Conservation (phyloP, 495 filamentous ascomycete species). For the Neurospora sp. region DNA sequence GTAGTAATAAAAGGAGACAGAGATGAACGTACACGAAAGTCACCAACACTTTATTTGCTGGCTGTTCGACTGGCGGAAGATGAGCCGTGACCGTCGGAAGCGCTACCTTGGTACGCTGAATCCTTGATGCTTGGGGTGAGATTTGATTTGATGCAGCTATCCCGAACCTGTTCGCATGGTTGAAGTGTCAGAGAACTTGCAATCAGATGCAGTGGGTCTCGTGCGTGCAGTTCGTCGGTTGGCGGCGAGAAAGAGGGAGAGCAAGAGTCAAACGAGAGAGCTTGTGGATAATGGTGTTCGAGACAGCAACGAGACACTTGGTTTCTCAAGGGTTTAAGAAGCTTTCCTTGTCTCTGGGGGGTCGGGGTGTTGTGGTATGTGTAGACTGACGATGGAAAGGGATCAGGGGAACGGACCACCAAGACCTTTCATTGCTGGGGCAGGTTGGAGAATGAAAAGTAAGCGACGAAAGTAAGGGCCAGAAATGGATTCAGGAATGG, state of each 20-base stretch:
- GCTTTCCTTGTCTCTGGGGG: slow-evolving; percentile 2
- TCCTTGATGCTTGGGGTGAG: slow-evolving; percentile 8
- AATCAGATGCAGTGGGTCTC: slow-evolving; percentile 31
- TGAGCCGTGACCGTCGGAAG: slow-evolving; percentile 14
- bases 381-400: slow-evolving; percentile 5
- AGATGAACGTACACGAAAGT: background rate
- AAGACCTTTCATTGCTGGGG: slow-evolving; percentile 18
- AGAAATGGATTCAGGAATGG: slow-evolving; percentile 17
- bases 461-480: background rate
- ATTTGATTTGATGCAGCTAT: slow-evolving; percentile 37
- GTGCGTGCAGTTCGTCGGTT: slow-evolving; percentile 24
- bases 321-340: slow-evolving; percentile 5
- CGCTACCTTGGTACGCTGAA: background rate
- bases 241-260: slow-evolving; percentile 12
- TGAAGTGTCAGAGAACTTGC: slow-evolving; percentile 27
- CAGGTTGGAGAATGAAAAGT: slow-evolving; percentile 14
- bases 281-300: slow-evolving; percentile 4
- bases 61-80: background rate
- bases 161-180: slow-evolving; percentile 41
- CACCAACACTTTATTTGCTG: background rate
- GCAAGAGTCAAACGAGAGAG: background rate
- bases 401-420: slow-evolving; percentile 18
- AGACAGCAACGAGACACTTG: slow-evolving; percentile 22
- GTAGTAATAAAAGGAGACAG: background rate
- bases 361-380: slow-evolving; percentile 4